Base-by-base conservation (phyloP, 139 green algal species). In the Trebouxia sp. region DNA sequence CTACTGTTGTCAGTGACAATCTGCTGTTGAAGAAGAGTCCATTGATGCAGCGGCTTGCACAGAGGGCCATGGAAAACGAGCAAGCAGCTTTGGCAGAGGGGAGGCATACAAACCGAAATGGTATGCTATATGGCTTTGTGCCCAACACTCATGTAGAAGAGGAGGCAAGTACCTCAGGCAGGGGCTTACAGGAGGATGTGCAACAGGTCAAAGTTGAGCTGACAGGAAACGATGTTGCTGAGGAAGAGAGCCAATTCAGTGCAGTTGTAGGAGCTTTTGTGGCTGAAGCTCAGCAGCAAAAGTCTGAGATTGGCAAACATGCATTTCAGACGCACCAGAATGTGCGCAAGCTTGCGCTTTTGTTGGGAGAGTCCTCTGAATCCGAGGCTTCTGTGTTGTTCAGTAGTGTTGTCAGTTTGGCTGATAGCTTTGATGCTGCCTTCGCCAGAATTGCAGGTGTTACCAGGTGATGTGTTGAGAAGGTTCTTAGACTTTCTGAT, bases 221-320 rank as follows among this genome's bases (percentile, higher is more conserved):
- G 28, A 38, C 50, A 38, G 67, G 48, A 24, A 65, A 62, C 15
- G 28, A 62, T 26, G 72, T 75, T 9, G 80, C 80, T 1, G 80
- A 79, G 50, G 80, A 83, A 39, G 80, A 83, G 50, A 39, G 26
- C 38, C 47, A 47, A 24, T 83, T 83, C 48, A 75, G 48, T 39
- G 50, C 30, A 28, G 72, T 83, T 56, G 47, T 69, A 8, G 67
- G 35, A 22, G 55, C 67, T n/a, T 84, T 84, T 65, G 70, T 84
- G 41, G 41, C 41, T 5, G 51, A 48, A 30, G 70, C 80, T 5
- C 39, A 51, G 47, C 35, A 53, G 12, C 70, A 65, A 24, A 67
- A 77, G 41, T 39, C 39, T 42, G 72, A 76, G 20, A 37, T 80
- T 24, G 28, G 41, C 26, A 65, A 51, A 42, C 55, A 43, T 6